Conservation (phyloP, 345 rosid species). For the Kernera saxatilis region DNA sequence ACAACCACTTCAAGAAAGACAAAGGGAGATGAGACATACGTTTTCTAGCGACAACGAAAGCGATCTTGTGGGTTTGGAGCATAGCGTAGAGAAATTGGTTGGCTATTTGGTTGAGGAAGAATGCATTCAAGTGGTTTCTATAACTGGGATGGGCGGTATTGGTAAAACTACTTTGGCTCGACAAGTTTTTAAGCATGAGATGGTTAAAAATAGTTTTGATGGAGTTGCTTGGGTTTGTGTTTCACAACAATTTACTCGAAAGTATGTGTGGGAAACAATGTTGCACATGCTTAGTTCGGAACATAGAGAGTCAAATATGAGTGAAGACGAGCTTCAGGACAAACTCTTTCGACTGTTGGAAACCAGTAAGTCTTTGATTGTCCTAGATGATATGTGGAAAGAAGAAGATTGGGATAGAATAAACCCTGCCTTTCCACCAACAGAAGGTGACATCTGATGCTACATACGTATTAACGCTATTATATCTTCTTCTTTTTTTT, state of each 20-base stretch:
- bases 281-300: slow-evolving; percentile 14
- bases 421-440: slow-evolving; percentile 12
- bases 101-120: not conserved
- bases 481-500: too few species aligned
- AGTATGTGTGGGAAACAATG: slow-evolving; percentile 30
- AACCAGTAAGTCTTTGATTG: slow-evolving; percentile 30
- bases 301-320: slow-evolving; percentile 5
- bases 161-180: slow-evolving; percentile 48
- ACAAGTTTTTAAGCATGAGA: slow-evolving; percentile 15
- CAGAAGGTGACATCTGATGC: not conserved
- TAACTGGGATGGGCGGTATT: slow-evolving; percentile 54
- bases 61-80: slow-evolving; percentile 36
- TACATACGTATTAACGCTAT: too few species aligned
- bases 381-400: slow-evolving; percentile 46
- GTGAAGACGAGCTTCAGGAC: slow-evolving; percentile 19
- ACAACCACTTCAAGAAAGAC: not conserved
- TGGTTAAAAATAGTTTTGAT: slow-evolving; percentile 16
- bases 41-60: slow-evolving; percentile 22
- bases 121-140: slow-evolving; percentile 13
- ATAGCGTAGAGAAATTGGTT: slow-evolving; percentile 8
- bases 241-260: slow-evolving; percentile 29
- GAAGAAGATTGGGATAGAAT: slow-evolving; percentile 31
- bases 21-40: slow-evolving; percentile 11
- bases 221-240: slow-evolving; percentile 34
- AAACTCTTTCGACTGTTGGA: slow-evolving; percentile 3